Conservation (phyloP, 1,284 basidiomycete genomes). For the Lignosus rhinocerotis region DNA sequence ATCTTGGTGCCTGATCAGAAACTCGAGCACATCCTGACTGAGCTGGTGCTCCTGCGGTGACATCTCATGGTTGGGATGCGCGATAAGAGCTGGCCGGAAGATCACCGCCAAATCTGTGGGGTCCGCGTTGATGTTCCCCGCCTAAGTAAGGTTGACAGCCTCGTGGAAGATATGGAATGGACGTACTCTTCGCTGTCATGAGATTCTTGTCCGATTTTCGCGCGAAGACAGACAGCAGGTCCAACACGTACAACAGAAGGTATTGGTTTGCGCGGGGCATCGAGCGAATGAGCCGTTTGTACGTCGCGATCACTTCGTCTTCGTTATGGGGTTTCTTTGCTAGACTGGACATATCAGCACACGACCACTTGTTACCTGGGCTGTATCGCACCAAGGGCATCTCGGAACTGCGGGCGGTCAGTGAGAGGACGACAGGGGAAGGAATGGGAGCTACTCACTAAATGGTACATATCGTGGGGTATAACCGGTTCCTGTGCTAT, state of each 20-base stretch:
- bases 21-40: conserved; percentile 91
- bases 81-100: conserved; percentile 91
- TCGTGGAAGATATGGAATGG: neutral
- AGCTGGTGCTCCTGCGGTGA: conserved; percentile 81
- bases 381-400: conserved; percentile 62
- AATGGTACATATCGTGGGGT: conserved; percentile 84
- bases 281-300: conserved; percentile 82
- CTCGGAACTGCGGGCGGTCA: conserved; percentile 66
- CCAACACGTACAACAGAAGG: conserved; percentile 93
- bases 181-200: conserved; percentile 92
- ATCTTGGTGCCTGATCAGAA: conserved; percentile 89
- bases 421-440: conserved; percentile 16
- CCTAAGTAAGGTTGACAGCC: neutral
- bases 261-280: conserved; percentile 92
- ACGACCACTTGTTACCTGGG: neutral
- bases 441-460: conserved; percentile 53
- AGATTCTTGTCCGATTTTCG: conserved; percentile 89
- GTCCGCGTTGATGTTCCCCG: neutral
- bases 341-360: conserved; percentile 31
- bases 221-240: conserved; percentile 93
- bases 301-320: conserved; percentile 72
- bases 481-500: conserved; percentile 81
- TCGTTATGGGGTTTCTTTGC: conserved; percentile 66
- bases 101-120: conserved; percentile 86
- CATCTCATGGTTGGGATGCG: conserved; percentile 84